Base-by-base conservation (phyloP, 129 eudicot species). In the Lactuca sativa region DNA sequence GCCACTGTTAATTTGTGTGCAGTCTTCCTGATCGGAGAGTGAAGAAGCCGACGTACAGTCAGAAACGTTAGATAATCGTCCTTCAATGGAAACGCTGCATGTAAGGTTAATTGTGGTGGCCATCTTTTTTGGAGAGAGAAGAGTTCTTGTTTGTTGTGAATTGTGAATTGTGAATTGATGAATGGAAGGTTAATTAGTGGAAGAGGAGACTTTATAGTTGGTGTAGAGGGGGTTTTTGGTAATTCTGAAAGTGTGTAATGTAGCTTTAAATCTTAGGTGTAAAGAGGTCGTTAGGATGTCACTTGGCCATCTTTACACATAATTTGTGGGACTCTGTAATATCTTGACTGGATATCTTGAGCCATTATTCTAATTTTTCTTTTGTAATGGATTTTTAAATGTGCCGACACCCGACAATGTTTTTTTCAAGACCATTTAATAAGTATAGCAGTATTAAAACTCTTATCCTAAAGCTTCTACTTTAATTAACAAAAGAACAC, bases 51-150 rank as follows among this genome's bases (percentile, higher is more conserved):
- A 32, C 40, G 17, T 32, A 32, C 76, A 69, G 16, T 77, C 71
- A 8, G 71, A 69, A 15, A 56, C 56, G 60, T 64, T 54, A 25
- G 81, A 77, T 21, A 21, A 32, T 36, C 54, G 30, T 18, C 51
- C 16, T 61, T 54, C 75, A 11, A 21, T 21, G 21, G 21, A 0
- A 21, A 1, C 0, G 21, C 21, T 21, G 21, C 21, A 21, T 0
- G 21, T 21, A 21, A 21, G 21, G 1, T 21, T 21, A 21, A 21
- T 21, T 21, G 21, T 1, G 21, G 4, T 38, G 3, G 58, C 58
- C 72, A 56, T 74, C 32, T 64, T n/a, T 72, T n/a, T 0, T n/a
- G 6, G 44, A 40, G 10, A 40, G 9, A 40, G 2, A 16, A 9
- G 25, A 31, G 5, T 33, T 41, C 7, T 59, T 14, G 67, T 47